Base-by-base conservation (phyloP, 2,329 filamentous ascomycete species). In the Purpureocillium lavendulum region DNA sequence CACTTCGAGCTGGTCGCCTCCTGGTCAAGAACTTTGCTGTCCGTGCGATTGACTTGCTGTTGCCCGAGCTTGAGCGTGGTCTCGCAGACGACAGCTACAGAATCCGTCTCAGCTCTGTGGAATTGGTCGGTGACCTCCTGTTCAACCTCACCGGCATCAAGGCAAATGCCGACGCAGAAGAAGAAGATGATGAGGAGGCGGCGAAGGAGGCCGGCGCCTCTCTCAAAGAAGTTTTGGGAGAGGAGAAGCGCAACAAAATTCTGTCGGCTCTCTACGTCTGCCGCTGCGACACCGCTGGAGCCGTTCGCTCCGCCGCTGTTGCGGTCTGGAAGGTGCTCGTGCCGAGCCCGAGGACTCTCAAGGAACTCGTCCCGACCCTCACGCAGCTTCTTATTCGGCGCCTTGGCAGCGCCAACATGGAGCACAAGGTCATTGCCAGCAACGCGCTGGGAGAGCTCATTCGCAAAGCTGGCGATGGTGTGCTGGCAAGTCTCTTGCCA, bases 11-110 rank as follows among this genome's bases (percentile, higher is more conserved):
- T 47, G 92, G 92, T 60, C 82, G 92, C 46, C 73, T 98, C 31
- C 73, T 98, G 39, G 94, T 98, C 59, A 98, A 98, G 72, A 98
- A 98, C 64, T 98, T 98, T 61, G 88, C 94, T 18, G 85, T 88
- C 38, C 86, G 89, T 55, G 87, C 92, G 30, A 94, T 98, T 38
- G 94, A 98, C 57, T 75, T 98, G 14, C 72, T 98, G 14, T 73
- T 98, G 41, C 92, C 92, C 7, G 92, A 98, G 60, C 76, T 98
- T 46, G 92, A 98, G 66, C 84, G 92, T 50, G 92, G 92, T 58
- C 75, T 98, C 48, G 90, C 89, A n/a, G 90, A 98, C 60, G 87
- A 97, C 62, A 98, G 80, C 65, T 92, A 97, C 64, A 87, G 92
- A 54, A 98, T 98, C 55, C 86, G 92, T 70, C 83, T 98, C 59